Evolutionary conservation across 768 basidiomycete species (phyloP), one percentile per base, ranked within the genome.

Genomic region (Leucocoprinus birnbaumii): DNA sequence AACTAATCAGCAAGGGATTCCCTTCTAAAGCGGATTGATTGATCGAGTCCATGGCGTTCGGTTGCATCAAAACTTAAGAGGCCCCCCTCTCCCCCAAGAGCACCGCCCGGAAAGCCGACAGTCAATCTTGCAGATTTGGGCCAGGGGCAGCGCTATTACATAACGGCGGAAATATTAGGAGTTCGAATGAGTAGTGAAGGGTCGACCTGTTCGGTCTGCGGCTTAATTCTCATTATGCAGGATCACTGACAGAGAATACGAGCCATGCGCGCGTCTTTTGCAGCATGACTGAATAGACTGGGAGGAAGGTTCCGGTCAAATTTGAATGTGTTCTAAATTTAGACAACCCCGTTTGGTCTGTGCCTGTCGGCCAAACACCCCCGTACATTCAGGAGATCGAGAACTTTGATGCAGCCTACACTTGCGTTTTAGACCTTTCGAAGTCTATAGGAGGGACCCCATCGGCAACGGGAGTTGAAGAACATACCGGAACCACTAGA

Each of bases 321-420:
- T 55, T 48, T 42, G 53, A 47, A 48, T 48, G 3, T 9, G 10
- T 41, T 41, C 53, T n/a, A 34, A 21, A 44, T 22, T 11, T 27
- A 42, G 51, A 34, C 22, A 24, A 26, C 40, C 26, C 41, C 16
- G 40, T 51, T 27, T 60, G 56, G 57, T 43, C 34, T 41, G 67
- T 69, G 58, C 69, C 67, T 66, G 63, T 63, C 61, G 66, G 63
- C 70, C 71, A 71, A 70, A 68, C 71, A 70, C 68, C 55, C 70
- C 72, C 73, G 73, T 65, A 57, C 66, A 71, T 71, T 62, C 66
- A 73, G 71, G 71, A 72, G 61, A 47, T 59, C 38, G 26, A 31
- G 31, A 31, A 31, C n/a, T n/a, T 31, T 31, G 31, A 31, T 31
- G 31, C 5, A 31, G 31, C 31, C 31, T 31, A 11, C 31, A 11